Conservation (phyloP, 2,329 filamentous ascomycete genomes). For the Neofusicoccum cordaticola region DNA sequence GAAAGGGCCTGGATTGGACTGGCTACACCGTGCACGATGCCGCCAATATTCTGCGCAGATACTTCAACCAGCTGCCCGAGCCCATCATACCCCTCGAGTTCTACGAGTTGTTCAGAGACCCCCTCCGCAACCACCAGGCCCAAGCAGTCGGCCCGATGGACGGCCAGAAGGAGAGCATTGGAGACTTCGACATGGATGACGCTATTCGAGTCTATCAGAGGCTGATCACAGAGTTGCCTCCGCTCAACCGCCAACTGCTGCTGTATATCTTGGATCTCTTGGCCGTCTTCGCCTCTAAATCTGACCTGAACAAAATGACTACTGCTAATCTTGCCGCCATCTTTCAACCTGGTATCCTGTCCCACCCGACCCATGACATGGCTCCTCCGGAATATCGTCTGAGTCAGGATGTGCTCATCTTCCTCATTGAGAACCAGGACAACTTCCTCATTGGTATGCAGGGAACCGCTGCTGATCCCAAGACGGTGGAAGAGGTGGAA, state of each 20-base stretch:
- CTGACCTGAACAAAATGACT: slow-evolving; percentile 95
- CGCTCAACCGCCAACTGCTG: slow-evolving; percentile 87
- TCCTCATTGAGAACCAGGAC: slow-evolving; percentile 97
- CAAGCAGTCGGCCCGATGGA: slow-evolving; percentile 69
- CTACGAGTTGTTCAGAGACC: slow-evolving; percentile 86
- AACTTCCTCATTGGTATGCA: slow-evolving; percentile 98
- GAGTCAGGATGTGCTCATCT: slow-evolving; percentile 95
- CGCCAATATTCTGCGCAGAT: slow-evolving; percentile 90
- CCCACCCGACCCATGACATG: slow-evolving; percentile 93
- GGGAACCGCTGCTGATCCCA: slow-evolving; percentile 94
- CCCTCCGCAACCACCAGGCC: slow-evolving; percentile 66
- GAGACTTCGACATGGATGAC: slow-evolving; percentile 68
- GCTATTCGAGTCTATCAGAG: slow-evolving; percentile 83
- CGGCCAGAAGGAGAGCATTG: slow-evolving; percentile 63
- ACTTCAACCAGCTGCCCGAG: slow-evolving; percentile 93
- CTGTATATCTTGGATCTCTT: slow-evolving; percentile 94
- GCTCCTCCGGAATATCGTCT: slow-evolving; percentile 88
- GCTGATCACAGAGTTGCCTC: slow-evolving; percentile 88
- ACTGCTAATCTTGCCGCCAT: slow-evolving; percentile 93
- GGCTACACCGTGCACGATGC: slow-evolving; percentile 98
- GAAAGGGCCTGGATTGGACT: slow-evolving; percentile 94
- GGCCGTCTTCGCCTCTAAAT: slow-evolving; percentile 94
- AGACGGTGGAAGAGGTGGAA: slow-evolving; percentile 64
- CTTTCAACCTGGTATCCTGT: slow-evolving; percentile 94
- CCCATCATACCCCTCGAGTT: slow-evolving; percentile 93